Base-by-base conservation (phyloP, 1,284 basidiomycete genomes). In the Volvariella surrecta region DNA sequence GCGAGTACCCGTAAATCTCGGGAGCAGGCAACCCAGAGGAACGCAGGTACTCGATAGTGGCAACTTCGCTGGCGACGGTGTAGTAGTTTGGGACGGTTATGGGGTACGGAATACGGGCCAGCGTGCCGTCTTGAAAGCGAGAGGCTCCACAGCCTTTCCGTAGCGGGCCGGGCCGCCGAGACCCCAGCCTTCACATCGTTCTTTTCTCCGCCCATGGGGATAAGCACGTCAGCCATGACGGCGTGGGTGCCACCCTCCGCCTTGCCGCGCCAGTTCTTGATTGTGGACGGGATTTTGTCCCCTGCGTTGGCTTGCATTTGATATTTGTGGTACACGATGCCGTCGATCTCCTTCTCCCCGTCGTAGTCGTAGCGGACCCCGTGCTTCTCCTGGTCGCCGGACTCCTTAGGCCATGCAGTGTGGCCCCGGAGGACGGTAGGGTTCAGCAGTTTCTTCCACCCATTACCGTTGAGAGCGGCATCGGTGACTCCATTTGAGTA, bases 171-270 rank as follows among this genome's bases (percentile, higher is more conserved):
- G n/a, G n/a, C n/a, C n/a, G n/a, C n/a, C n/a, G n/a, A n/a, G n/a
- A n/a, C n/a, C n/a, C n/a, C n/a, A n/a, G n/a, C n/a, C n/a, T n/a
- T n/a, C n/a, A 81, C 81, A 31, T 86, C 83, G 1, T 89, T 89
- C 62, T 89, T 89, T 61, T 88, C 85, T 43, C 79, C 81, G 34
- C 81, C 85, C 4, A 88, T n/a, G n/a, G n/a, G n/a, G n/a, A n/a
- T n/a, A n/a, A n/a, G n/a, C n/a, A n/a, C n/a, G n/a, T n/a, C n/a
- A n/a, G n/a, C n/a, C n/a, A n/a, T n/a, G n/a, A n/a, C n/a, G n/a
- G n/a, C n/a, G n/a, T n/a, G n/a, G n/a, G n/a, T n/a, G n/a, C n/a
- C n/a, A n/a, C n/a, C n/a, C n/a, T n/a, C n/a, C n/a, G n/a, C n/a
- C n/a, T n/a, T n/a, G n/a, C n/a, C n/a, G n/a, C n/a, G n/a, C n/a